These are phyloP conservation scores for Dittrichia graveolens DNA, from an alignment of 129 eudicot species.

Conservation along the genomic window DNA sequence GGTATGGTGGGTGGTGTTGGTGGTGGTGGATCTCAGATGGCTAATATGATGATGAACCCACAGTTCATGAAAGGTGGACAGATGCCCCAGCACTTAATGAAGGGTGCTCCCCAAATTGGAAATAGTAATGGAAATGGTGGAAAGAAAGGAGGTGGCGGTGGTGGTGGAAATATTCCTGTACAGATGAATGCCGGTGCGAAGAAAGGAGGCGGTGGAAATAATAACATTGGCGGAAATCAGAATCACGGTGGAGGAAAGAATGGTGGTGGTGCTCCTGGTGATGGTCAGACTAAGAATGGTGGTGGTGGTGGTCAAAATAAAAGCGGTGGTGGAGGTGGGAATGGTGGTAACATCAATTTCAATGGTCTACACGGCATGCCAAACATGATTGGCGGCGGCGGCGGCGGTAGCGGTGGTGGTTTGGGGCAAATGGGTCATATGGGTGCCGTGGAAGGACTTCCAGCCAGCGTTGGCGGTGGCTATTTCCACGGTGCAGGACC, in stretches of 20 bases:
- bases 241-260: slow-evolving; percentile 35
- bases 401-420: slow-evolving; percentile 33
- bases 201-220: slow-evolving; percentile 55
- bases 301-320: slow-evolving; percentile 30
- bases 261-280: slow-evolving; percentile 46
- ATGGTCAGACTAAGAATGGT: slow-evolving; percentile 35
- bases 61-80: slow-evolving; percentile 41
- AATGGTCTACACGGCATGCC: slow-evolving; percentile 59
- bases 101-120: slow-evolving; percentile 46
- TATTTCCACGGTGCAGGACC: slow-evolving; percentile 42
- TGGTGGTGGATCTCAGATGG: slow-evolving; percentile 46
- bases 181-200: slow-evolving; percentile 31
- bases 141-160: slow-evolving; percentile 44
- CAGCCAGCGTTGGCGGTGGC: slow-evolving; percentile 45
- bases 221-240: slow-evolving; percentile 30
- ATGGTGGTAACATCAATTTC: slow-evolving; percentile 45
- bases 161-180: slow-evolving; percentile 32
- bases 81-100: slow-evolving; percentile 39
- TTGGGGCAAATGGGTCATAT: slow-evolving; percentile 38
- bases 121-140: slow-evolving; percentile 45
- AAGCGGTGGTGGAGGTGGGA: slow-evolving; percentile 40
- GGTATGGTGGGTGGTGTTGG: slow-evolving; percentile 22
- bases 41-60: slow-evolving; percentile 60
- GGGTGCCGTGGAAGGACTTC: slow-evolving; percentile 61
- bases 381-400: slow-evolving; percentile 54